Evolutionary conservation across 73 alveolate species (phyloP), one percentile per base, ranked within the genome.

Genomic region (Uronychia setigera): DNA sequence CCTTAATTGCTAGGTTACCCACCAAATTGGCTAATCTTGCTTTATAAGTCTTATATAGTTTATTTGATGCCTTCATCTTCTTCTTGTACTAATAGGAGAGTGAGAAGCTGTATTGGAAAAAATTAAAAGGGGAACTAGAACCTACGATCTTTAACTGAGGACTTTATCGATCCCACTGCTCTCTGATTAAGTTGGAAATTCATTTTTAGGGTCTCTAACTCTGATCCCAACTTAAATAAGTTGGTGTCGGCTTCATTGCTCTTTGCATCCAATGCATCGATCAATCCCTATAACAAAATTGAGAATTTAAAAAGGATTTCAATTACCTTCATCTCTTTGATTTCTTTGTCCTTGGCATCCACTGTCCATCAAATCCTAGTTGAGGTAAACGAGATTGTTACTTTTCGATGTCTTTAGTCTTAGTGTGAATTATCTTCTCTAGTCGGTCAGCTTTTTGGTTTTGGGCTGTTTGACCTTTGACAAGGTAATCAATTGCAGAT

Each of bases 401-500:
- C 59, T 59, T 81, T 32, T 58, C 35, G 81, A 76, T 76, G 46
- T 29, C 46, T 29, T 31, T 31, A 27, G 9, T 31, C 27, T 76
- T 76, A 27, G 27, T 32, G n/a, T 76, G 28, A 27, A 29, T 1
- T 1, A 9, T 13, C 32, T 31, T 26, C 81, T 76, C 81, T 11
- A 76, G 46, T 76, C 27, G 1, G n/a, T 32, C 59, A 5, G 88
- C 35, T 35, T 32, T 33, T 26, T 58, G 35, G 46, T n/a, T 31
- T 25, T 78, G 77, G 67, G 67, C 67, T 46, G 67, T 46, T 46
- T 46, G 67, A 19, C 19, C 19, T n/a, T n/a, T 74, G 31, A 82
- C 58, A 5, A 82, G 30, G 30, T 74, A 35, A 9, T n/a, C 83
- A 28, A 82, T 29, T 0, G 89, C 89, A 58, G n/a, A 26, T 75